Evolutionary conservation across 2,329 filamentous ascomycete genomes (phyloP).

Genomic region (Peltaster fructicola): DNA sequence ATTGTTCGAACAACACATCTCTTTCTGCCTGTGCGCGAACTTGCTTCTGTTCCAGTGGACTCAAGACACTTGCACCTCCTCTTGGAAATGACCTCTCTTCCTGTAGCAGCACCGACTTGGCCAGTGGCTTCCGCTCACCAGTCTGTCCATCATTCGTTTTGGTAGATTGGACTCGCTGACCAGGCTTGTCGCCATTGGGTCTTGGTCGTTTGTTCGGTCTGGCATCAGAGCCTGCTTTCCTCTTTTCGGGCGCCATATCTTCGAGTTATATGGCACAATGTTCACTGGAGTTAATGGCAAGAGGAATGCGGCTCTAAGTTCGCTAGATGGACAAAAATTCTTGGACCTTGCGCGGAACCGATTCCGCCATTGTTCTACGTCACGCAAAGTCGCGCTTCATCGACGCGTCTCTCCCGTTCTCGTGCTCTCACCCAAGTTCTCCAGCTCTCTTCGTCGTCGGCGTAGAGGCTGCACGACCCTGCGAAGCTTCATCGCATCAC

Average conservation of each 20-base stretch:
- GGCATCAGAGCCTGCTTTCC: slow-evolving; percentile 25
- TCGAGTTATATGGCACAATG: slow-evolving; percentile 3
- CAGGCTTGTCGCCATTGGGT: slow-evolving; percentile 10
- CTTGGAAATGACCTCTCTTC: slow-evolving; percentile 85
- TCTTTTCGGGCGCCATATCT: slow-evolving; percentile 28
- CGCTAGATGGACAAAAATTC: no score
- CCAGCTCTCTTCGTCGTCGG: no score
- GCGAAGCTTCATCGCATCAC: no score
- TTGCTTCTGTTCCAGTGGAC: slow-evolving; percentile 87
- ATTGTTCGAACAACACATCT: slow-evolving; percentile 80
- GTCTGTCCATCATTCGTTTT: slow-evolving; percentile 9
- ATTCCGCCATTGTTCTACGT: no score
- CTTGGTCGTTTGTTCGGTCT: slow-evolving; percentile 19
- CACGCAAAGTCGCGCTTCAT: no score
- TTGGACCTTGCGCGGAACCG: no score
- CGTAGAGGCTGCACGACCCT: no score
- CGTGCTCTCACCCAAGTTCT: no score
- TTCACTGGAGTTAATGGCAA: no score
- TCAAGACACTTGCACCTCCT: slow-evolving; percentile 78
- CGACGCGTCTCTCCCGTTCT: no score
- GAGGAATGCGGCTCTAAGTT: no score
- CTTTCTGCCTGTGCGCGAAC: slow-evolving; percentile 85
- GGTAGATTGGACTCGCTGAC: slow-evolving; percentile 9
- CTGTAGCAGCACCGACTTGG: slow-evolving; percentile 39
- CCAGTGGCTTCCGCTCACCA: slow-evolving; percentile 12